A percentile compares a stretch with the other conserved stretches of the same genome.
Evolutionary conservation across 805 yeast species (phyloP).

Genomic region (Scheffersomyces spartinae): DNA sequence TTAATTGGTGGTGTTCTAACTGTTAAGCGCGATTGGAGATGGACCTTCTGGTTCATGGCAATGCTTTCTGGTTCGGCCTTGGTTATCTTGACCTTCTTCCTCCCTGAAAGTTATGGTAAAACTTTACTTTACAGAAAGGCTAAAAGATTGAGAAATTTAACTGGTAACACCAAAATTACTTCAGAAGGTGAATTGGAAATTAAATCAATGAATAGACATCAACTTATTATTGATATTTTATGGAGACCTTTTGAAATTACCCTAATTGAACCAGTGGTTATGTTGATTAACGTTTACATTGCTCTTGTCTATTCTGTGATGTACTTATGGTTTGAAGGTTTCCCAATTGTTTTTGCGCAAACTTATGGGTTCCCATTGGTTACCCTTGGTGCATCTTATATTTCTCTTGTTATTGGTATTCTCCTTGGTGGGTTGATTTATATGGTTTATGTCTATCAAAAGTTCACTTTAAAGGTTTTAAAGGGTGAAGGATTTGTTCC

Average conservation of each 20-base stretch:
- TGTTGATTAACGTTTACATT: conserved; percentile 39
- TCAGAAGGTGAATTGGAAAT: conserved; percentile 28
- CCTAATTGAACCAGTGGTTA: conserved; percentile 44
- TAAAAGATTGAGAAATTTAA: conserved; percentile 30
- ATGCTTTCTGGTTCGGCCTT: conserved; percentile 28
- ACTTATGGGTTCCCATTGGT: conserved; percentile 35
- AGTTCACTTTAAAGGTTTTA: conserved; percentile 11
- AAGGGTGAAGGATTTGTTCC: conserved; percentile 19
- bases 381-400: conserved; percentile 35
- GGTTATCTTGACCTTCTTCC: conserved; percentile 22
- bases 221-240: conserved; percentile 18
- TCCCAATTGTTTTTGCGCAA: conserved; percentile 42
- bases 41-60: conserved; percentile 41
- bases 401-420: conserved; percentile 37
- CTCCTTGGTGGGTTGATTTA: conserved; percentile 22
- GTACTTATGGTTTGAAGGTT: conserved; percentile 50
- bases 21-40: conserved; percentile 38
- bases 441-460: conserved; percentile 13
- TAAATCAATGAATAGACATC: conserved; percentile 9
- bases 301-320: conserved; percentile 41
- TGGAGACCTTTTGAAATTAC: conserved; percentile 41
- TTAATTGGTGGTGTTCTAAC: conserved; percentile 41
- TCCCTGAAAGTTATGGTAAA: conserved; percentile 39
- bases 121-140: conserved; percentile 39
- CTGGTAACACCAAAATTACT: conserved; percentile 37